Evolutionary conservation across 805 yeast species (phyloP), one percentile per base, ranked within the genome.

Genomic region (Myxozyma geophila): DNA sequence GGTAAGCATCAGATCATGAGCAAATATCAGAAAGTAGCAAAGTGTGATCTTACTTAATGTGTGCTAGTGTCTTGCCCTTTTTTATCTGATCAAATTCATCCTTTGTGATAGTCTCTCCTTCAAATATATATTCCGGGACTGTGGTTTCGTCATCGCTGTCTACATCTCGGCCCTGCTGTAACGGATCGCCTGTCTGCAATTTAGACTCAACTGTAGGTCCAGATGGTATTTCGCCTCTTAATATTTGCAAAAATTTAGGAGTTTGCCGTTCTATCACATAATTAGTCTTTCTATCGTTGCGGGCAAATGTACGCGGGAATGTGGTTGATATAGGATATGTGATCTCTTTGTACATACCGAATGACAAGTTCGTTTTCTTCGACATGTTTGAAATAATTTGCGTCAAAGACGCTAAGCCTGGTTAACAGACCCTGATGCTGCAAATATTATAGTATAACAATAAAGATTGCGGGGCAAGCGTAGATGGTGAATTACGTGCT

Each of bases 81-180:
- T 62, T 62, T 48, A 64, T 23, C 49, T 58, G 51, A 37, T 62
- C 63, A 12, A 64, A 46, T 46, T 64, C 68, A 28, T 49, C 68
- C 35, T 50, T 62, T 7, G 68, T 54, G 15, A 64, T 52, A 8
- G 56, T 54, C 36, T 56, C 61, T 12, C 66, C 68, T 46, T 62
- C 61, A 54, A 57, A 58, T 1, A 62, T 50, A 28, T 64, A 64
- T 46, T 62, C 66, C 2, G 68, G 68, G 7, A 58, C 39, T 3
- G 47, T 36, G 0, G 58, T 51, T 48, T 61, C 66, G 28, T 59
- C 63, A 19, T 58, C 60, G 23, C 54, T 19, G 7, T 46, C 59
- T 7, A 10, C 46, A 35, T 59, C 58, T 36, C 19, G 10, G 1
- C 39, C 62, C 15, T 40, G 15, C 21, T 47, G 28, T 15, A 39